Percentiles rank a stretch among this genome's conserved stretches.
These are phyloP conservation scores for Monosporascus sp. DNA, from an alignment of 2,329 filamentous ascomycete genomes.

Conservation along the genomic window DNA sequence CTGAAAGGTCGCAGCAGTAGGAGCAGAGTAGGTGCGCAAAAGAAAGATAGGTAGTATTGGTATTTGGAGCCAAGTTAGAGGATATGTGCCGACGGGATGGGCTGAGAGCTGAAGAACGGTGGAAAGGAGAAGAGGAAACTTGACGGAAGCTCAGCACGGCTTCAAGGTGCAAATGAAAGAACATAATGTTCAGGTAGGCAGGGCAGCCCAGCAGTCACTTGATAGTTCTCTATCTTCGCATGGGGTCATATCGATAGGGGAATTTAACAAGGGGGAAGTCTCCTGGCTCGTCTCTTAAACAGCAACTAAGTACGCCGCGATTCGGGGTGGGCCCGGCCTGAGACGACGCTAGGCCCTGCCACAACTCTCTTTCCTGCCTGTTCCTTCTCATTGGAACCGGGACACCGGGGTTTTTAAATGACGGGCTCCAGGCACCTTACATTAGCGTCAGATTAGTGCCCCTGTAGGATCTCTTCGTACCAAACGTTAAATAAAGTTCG, in stretches of 20 bases:
- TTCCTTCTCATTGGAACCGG: background rate
- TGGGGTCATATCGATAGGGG: slow-evolving; percentile 6
- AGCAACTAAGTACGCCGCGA: background rate
- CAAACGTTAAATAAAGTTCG: no score
- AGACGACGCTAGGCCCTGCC: background rate
- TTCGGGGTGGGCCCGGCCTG: background rate
- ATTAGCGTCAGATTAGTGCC: background rate
- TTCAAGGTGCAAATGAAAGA: background rate
- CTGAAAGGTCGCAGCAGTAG: background rate
- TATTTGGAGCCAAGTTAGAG: background rate
- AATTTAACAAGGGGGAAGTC: background rate
- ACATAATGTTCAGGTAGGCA: background rate
- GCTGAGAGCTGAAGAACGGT: no score
- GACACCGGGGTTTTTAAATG: background rate
- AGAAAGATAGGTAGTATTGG: background rate
- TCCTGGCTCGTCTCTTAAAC: background rate
- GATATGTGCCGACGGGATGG: no score
- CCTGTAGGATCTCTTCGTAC: background rate
- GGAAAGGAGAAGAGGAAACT: no score
- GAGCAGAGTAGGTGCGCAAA: background rate
- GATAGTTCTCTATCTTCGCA: background rate
- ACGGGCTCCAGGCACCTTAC: background rate
- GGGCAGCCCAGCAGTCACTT: slow-evolving; percentile 1
- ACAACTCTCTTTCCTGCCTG: background rate
- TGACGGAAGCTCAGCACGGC: no score